Percentiles rank a stretch among this genome's conserved stretches.
Conservation (phyloP, 1,284 basidiomycete genomes). For the Lentinus polychrous region DNA sequence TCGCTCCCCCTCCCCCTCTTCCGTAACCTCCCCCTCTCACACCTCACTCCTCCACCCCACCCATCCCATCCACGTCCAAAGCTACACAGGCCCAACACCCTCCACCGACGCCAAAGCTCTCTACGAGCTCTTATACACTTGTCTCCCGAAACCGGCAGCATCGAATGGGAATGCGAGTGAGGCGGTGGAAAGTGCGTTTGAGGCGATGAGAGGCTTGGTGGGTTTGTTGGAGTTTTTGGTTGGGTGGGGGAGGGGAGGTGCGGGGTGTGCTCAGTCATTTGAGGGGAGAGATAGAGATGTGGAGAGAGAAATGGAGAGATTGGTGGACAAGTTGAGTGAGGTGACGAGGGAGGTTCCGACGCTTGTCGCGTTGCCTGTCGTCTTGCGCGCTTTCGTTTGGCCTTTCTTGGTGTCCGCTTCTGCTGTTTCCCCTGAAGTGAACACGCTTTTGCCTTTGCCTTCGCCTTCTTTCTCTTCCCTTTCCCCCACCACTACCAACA, state of each 20-base stretch:
- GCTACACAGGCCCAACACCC: conserved; percentile 29
- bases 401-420: conserved; percentile 2
- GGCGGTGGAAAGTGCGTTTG: conserved; percentile 71
- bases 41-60: too few species aligned
- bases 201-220: conserved; percentile 49
- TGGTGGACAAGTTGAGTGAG: conserved; percentile 33
- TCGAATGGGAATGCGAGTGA: conserved; percentile 55
- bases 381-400: conserved; percentile 39
- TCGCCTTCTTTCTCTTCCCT: too few species aligned
- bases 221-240: conserved; percentile 47
- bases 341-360: conserved; percentile 60
- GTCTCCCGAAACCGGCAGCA: conserved; percentile 53
- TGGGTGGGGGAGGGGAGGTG: background rate
- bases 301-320: conserved; percentile 15
- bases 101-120: conserved; percentile 54
- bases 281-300: too few species aligned
- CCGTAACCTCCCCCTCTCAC: too few species aligned
- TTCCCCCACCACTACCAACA: conserved; percentile 3
- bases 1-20: too few species aligned
- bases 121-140: conserved; percentile 44
- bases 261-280: too few species aligned
- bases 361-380: conserved; percentile 60
- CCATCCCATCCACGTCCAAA: too few species aligned
- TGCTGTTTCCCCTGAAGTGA: too few species aligned
- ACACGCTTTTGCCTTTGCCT: too few species aligned